A percentile compares a stretch with the other conserved stretches of the same genome.
phyloP scores from a whole-genome alignment of 2,329 filamentous ascomycete species.

The Zymoseptoria ardabiliae region DNA sequence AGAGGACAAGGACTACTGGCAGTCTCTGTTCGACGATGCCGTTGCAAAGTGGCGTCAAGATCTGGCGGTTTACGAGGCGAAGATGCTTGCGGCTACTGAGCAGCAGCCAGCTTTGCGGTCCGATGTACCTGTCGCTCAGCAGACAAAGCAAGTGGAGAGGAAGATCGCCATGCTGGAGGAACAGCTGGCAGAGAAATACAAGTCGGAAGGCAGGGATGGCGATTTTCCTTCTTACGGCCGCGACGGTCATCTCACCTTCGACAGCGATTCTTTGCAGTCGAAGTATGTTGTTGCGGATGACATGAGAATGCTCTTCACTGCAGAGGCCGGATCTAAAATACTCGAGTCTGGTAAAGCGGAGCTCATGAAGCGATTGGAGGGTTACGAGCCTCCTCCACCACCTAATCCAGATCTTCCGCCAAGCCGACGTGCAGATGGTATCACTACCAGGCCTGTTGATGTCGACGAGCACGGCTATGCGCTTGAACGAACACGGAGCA shows the following conservation, averaged over 20 bases:
- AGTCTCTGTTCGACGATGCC: conserved; percentile 22
- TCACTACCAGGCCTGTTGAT: conserved; percentile 4
- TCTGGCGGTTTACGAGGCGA: conserved; percentile 25
- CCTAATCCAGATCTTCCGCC: conserved; percentile 12
- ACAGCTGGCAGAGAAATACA: conserved; percentile 24
- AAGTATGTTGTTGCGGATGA: conserved; percentile 30
- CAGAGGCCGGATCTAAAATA: conserved; percentile 42
- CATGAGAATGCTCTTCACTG: conserved; percentile 44
- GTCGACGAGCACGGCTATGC: conserved; percentile 1
- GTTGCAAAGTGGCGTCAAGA: conserved; percentile 24
- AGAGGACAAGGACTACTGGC: conserved; percentile 22
- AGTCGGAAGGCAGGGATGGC: conserved; percentile 10
- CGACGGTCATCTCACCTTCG: conserved; percentile 22
- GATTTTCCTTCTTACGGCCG: conserved; percentile 11
- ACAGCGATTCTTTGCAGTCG: conserved; percentile 15
- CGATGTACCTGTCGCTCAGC: conserved; percentile 14
- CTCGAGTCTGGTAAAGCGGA: conserved; percentile 45
- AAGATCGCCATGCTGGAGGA: conserved; percentile 26
- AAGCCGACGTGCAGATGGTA: conserved; percentile 12
- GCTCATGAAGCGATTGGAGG: conserved; percentile 44
- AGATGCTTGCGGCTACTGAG: conserved; percentile 21
- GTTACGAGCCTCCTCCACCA: conserved; percentile 31
- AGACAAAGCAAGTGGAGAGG: conserved; percentile 18
- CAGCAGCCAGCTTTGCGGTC: conserved; percentile 19
- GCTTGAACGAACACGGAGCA: conserved; percentile 15